Evolutionary conservation across 768 basidiomycete genomes (phyloP).

Genomic region (Crassisporium funariophilum): DNA sequence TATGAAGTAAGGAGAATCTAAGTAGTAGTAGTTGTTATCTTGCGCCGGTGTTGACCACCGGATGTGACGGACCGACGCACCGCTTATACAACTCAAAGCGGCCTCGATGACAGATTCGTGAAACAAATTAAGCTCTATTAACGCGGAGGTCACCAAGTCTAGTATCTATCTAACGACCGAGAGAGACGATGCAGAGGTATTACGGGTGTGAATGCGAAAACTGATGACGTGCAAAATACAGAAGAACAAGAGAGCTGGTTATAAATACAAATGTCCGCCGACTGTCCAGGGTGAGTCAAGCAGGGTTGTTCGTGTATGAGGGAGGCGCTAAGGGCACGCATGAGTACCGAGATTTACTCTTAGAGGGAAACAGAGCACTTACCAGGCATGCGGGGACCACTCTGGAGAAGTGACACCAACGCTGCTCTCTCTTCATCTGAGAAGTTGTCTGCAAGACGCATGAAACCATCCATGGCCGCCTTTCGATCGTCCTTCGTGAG

Average conservation of each 20-base stretch:
- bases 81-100: too few species aligned
- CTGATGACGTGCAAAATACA: conserved; percentile 5
- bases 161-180: conserved; percentile 7
- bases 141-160: too few species aligned
- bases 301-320: conserved; percentile 34
- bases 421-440: conserved; percentile 70
- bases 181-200: conserved; percentile 4
- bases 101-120: too few species aligned
- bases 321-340: conserved; percentile 34
- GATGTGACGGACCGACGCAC: too few species aligned
- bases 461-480: conserved; percentile 72
- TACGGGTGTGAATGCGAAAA: conserved; percentile 2
- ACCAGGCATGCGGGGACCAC: conserved; percentile 60
- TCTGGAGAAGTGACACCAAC: conserved; percentile 64
- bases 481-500: conserved; percentile 76
- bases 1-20: too few species aligned
- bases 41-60: too few species aligned
- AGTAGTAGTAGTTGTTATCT: too few species aligned
- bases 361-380: conserved; percentile 23
- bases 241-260: background rate
- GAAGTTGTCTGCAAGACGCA: conserved; percentile 72
- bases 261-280: conserved; percentile 10
- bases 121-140: too few species aligned
- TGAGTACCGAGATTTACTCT: conserved; percentile 1
- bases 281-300: conserved; percentile 13